phyloP scores from a whole-genome alignment of 1,284 basidiomycete genomes.

The Thecaphora thlaspeos region DNA sequence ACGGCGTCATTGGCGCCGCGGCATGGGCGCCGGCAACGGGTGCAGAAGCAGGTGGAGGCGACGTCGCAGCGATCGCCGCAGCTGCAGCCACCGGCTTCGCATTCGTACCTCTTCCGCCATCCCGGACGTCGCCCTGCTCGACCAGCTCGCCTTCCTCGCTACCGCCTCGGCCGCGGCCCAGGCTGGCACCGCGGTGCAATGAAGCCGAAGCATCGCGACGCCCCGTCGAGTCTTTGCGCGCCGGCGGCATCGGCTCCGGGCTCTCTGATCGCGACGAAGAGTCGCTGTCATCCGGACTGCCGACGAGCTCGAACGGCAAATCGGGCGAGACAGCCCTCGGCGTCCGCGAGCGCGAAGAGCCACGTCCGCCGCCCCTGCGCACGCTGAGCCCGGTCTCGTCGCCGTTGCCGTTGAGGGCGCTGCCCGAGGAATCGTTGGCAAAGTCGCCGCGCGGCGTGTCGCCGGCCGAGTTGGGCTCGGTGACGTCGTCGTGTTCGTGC shows the following conservation, averaged over 20 bases:
- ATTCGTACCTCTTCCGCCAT: constrained; percentile 18
- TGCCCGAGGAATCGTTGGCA: background rate
- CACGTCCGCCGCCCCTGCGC: constrained; percentile 6
- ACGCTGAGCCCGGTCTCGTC: constrained; percentile 4
- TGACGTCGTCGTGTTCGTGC: constrained; percentile 18
- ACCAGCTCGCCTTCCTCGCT: constrained; percentile 68
- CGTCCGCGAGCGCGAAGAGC: background rate
- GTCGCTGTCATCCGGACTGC: constrained; percentile 45
- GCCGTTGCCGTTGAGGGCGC: background rate
- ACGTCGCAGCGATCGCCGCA: background rate
- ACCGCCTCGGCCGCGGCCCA: no score
- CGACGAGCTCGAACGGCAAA: constrained; percentile 49
- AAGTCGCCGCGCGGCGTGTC: constrained; percentile 29
- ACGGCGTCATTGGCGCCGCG: constrained; percentile 4
- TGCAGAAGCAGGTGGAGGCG: background rate
- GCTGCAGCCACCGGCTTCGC: background rate
- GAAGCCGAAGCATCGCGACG: no score
- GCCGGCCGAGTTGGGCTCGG: constrained; percentile 32
- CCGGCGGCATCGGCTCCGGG: constrained; percentile 19
- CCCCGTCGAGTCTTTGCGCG: constrained; percentile 20
- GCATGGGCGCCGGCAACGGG: no score
- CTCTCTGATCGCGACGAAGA: constrained; percentile 33
- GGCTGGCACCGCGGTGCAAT: no score
- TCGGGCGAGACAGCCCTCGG: constrained; percentile 23
- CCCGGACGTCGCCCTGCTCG: constrained; percentile 63